Conservation (phyloP, 1,139 yeast genomes). For the Debaryomyces sp. region DNA sequence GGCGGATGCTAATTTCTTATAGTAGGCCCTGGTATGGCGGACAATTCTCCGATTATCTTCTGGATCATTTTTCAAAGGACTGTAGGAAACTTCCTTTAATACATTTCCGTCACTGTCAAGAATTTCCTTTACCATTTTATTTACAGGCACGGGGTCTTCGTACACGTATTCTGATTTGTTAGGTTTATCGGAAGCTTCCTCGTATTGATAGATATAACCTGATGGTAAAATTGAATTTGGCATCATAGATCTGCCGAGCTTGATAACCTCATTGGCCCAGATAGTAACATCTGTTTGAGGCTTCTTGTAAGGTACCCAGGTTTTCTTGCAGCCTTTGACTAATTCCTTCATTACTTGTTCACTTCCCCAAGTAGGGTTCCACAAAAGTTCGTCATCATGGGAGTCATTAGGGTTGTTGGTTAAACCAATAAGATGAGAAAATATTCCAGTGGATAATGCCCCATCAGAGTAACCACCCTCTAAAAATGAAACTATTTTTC, state of each 20-base stretch:
- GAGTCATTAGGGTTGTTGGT: slow-evolving; percentile 20
- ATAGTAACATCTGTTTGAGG: slow-evolving; percentile 49
- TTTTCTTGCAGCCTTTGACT: slow-evolving; percentile 67
- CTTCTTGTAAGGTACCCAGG: slow-evolving; percentile 62
- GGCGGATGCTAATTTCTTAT: slow-evolving; percentile 26
- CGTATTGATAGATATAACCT: slow-evolving; percentile 39
- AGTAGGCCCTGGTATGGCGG: slow-evolving; percentile 46
- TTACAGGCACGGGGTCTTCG: slow-evolving; percentile 16
- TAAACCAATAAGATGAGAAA: slow-evolving; percentile 74
- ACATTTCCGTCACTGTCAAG: slow-evolving; percentile 18
- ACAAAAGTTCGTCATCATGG: slow-evolving; percentile 46
- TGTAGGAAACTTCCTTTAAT: slow-evolving; percentile 15
- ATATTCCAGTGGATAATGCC: slow-evolving; percentile 78
- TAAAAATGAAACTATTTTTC: slow-evolving; percentile 67
- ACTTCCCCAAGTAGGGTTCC: slow-evolving; percentile 69
- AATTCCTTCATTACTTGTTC: slow-evolving; percentile 67
- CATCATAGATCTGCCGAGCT: slow-evolving; percentile 69
- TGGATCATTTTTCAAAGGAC: slow-evolving; percentile 30
- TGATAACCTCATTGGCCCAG: slow-evolving; percentile 73
- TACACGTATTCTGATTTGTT: not conserved
- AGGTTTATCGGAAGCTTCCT: slow-evolving; percentile 13
- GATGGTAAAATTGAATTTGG: slow-evolving; percentile 55
- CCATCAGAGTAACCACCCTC: slow-evolving; percentile 92
- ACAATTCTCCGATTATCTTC: slow-evolving; percentile 32
- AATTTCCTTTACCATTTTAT: slow-evolving; percentile 37